Evolutionary conservation across 345 rosid species (phyloP).

Genomic region (Excoecaria cochinchinensis): DNA sequence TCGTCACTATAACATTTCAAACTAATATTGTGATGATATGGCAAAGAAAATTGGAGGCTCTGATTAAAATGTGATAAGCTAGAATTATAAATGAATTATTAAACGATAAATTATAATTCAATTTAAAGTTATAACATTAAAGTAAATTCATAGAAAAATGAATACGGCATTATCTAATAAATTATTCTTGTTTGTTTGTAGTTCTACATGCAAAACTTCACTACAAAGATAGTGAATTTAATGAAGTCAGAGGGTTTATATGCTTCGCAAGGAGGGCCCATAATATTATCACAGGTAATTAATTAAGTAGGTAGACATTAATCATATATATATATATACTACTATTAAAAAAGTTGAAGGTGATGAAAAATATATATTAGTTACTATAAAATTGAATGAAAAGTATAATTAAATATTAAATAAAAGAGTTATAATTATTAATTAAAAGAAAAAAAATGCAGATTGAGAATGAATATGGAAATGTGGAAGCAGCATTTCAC

Average conservation of each 20-base stretch:
- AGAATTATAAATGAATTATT: too few species aligned
- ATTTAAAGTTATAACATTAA: too few species aligned
- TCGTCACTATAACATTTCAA: too few species aligned
- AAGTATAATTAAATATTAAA: too few species aligned
- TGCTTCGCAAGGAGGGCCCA: conserved; percentile 91
- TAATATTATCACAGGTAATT: conserved; percentile 65
- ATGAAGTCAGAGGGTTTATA: conserved; percentile 62
- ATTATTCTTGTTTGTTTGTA: conserved; percentile 20
- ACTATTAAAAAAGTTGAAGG: neutral
- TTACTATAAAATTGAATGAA: neutral
- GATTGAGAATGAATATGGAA: conserved; percentile 86
- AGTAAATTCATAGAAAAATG: neutral
- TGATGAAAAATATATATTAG: neutral
- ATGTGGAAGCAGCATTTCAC: conserved; percentile 50
- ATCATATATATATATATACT: neutral
- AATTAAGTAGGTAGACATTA: neutral
- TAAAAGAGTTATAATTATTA: neutral
- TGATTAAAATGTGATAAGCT: too few species aligned
- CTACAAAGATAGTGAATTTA: conserved; percentile 54
- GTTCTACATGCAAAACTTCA: conserved; percentile 64
- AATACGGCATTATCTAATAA: neutral
- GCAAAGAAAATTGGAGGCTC: too few species aligned
- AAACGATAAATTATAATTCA: too few species aligned
- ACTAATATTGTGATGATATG: too few species aligned
- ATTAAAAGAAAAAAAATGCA: conserved; percentile 15